Conservation (phyloP, 2,329 filamentous ascomycete species). For the Trichophyton verrucosum region DNA sequence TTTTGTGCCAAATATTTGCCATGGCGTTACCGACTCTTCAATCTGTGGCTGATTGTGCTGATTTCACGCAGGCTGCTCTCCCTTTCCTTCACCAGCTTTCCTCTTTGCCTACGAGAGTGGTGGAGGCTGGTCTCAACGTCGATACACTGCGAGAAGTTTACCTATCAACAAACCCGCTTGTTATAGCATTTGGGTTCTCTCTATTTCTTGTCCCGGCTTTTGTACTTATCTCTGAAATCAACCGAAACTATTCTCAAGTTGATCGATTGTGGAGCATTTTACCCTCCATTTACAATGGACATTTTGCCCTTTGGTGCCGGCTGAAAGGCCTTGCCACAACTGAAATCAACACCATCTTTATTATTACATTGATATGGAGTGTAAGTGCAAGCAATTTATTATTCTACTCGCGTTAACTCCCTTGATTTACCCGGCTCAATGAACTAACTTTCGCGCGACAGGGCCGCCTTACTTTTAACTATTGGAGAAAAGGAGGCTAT, state of each 20-base stretch:
- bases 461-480: slow-evolving; percentile 84
- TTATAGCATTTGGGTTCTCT: slow-evolving; percentile 61
- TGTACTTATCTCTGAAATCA: slow-evolving; percentile 67
- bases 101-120: slow-evolving; percentile 53
- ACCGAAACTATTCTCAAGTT: slow-evolving; percentile 92
- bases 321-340: slow-evolving; percentile 57
- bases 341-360: slow-evolving; percentile 59
- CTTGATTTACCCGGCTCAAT: neutral
- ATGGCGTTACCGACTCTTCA: slow-evolving; percentile 59
- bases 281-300: slow-evolving; percentile 72
- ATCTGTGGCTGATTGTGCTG: slow-evolving; percentile 59
- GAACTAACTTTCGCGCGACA: slow-evolving; percentile 23
- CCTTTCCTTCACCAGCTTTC: slow-evolving; percentile 62
- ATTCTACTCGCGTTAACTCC: neutral
- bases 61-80: slow-evolving; percentile 60
- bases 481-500: slow-evolving; percentile 92
- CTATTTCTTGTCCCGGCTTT: slow-evolving; percentile 60
- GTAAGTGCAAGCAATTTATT: slow-evolving; percentile 37
- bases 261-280: slow-evolving; percentile 86
- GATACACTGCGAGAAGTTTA: slow-evolving; percentile 61
- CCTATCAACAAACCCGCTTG: slow-evolving; percentile 69
- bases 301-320: slow-evolving; percentile 74
- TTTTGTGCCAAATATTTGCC: slow-evolving; percentile 5
- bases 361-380: slow-evolving; percentile 66
- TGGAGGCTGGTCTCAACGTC: slow-evolving; percentile 47